phyloP scores from a whole-genome alignment of 176 grass and related monocot genomes.

The Oryza brachyantha region DNA sequence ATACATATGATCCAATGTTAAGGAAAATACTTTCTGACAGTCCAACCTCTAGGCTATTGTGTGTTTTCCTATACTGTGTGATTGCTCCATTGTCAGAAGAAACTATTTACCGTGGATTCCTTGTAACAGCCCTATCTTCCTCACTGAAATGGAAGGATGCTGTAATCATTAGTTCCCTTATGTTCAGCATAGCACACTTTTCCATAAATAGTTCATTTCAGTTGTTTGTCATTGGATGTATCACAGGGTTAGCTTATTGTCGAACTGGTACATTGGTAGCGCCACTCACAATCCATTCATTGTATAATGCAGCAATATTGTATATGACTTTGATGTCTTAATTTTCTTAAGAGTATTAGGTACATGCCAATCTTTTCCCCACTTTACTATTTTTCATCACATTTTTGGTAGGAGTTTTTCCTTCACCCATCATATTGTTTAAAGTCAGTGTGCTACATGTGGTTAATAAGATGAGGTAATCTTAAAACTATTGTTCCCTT shows the following conservation, averaged over 20 bases:
- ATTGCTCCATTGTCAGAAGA: conserved; percentile 78
- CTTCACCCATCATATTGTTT: not conserved
- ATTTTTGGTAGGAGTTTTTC: not conserved
- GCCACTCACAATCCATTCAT: conserved; percentile 62
- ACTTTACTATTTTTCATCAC: not conserved
- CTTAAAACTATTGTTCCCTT: too few relatives aligned
- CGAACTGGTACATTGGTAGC: conserved; percentile 70
- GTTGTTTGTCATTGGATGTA: conserved; percentile 64
- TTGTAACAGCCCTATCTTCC: conserved; percentile 59
- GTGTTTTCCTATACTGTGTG: conserved; percentile 68
- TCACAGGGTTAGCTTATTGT: conserved; percentile 76
- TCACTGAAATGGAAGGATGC: conserved; percentile 60
- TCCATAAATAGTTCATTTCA: conserved; percentile 55
- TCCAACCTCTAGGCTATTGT: conserved; percentile 39
- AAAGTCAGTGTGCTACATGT: not conserved
- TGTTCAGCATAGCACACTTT: conserved; percentile 82
- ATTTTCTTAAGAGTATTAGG: not conserved
- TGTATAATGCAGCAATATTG: conserved; percentile 80
- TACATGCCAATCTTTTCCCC: not conserved
- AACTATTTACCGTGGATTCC: conserved; percentile 89
- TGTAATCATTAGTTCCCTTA: conserved; percentile 61
- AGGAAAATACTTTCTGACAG: conserved; percentile 62
- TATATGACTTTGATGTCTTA: conserved; percentile 47
- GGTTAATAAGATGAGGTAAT: not conserved
- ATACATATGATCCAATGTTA: conserved; percentile 57